Base-by-base conservation (phyloP, 306 rosid species). In the Vicia faba region DNA sequence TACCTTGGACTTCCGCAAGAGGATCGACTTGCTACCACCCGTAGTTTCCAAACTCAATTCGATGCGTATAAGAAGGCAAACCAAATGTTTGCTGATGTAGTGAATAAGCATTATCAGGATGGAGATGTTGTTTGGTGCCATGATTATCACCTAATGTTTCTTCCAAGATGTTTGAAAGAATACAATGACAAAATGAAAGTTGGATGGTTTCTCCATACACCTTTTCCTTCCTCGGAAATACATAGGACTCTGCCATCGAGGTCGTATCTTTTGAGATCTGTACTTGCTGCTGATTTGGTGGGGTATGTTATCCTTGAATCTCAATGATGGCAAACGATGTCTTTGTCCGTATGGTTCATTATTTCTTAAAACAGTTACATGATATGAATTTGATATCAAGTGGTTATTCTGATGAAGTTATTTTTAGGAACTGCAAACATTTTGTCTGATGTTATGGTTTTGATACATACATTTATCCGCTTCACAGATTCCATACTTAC, bases 201-300 rank as follows among this genome's bases (percentile, higher is more conserved):
- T 68, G 98, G 98, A 29, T 93, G 98, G 96, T 93, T 93, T 85
- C 96, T 93, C 73, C 96, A 93, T 69, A 93, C 96, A 18, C 98
- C 98, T n/a, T 93, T 93, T 75, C 98, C 98, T 82, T 93, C 98
- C 76, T 92, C 98, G 28, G 98, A 92, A 80, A 89, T 92, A 62
- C 96, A 92, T 79, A 86, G 96, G 81, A 89, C 93, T 44, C 75
- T 92, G 40, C 96, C 98, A 28, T 93, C 96, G 36, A 85, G 96
- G 60, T 72, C 96, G 55, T 96, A 93, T 75, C 81, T 93, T 11
- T 61, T 93, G 82, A 86, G 89, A 80, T 88, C 98, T 33, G 98
- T 93, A 71, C 96, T 93, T 74, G 88, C 89, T 28, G 98, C 98
- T 62, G 98, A 93, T 73, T 74, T 93, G 69, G 98, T 93, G 54